These are phyloP conservation scores for Hansenula anomala DNA, from an alignment of 1,139 yeast species.

Conservation along the genomic window DNA sequence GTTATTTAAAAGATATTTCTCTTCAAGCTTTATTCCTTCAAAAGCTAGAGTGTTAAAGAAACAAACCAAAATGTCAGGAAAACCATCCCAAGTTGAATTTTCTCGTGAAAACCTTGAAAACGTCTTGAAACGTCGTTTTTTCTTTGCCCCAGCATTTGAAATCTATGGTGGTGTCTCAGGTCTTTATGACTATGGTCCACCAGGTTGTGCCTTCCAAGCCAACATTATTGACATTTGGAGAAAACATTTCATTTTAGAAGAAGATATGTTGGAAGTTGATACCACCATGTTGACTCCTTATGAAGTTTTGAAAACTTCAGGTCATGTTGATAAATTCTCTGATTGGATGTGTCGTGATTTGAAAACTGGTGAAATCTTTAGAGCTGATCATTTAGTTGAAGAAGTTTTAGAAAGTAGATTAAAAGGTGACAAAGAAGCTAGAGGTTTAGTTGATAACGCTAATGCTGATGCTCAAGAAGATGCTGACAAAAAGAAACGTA, in stretches of 20 bases:
- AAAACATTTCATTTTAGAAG: conserved; percentile 95
- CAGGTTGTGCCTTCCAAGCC: conserved; percentile 98
- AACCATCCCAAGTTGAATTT: conserved; percentile 47
- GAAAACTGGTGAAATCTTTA: conserved; percentile 95
- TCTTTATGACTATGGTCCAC: conserved; percentile 97
- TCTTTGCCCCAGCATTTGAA: conserved; percentile 96
- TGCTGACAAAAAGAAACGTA: conserved; percentile 75
- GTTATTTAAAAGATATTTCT: neutral
- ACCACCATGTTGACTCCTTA: conserved; percentile 97
- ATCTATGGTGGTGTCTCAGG: conserved; percentile 99
- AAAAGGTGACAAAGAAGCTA: conserved; percentile 94
- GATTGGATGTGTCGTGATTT: conserved; percentile 99
- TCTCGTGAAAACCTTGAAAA: conserved; percentile 86
- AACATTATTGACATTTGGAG: conserved; percentile 94
- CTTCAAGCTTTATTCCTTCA: neutral
- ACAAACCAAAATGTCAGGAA: conserved; percentile 29
- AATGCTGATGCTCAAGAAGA: conserved; percentile 61
- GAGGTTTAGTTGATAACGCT: conserved; percentile 66
- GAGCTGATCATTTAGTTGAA: conserved; percentile 98
- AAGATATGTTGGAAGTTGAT: conserved; percentile 98
- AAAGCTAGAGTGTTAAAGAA: conserved; percentile 1
- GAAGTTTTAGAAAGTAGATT: conserved; percentile 94
- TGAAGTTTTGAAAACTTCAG: conserved; percentile 96
- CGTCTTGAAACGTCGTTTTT: conserved; percentile 90
- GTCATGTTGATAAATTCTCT: conserved; percentile 97